phyloP scores from a whole-genome alignment of 1,284 basidiomycete genomes.

The Amylostereum areolatum region DNA sequence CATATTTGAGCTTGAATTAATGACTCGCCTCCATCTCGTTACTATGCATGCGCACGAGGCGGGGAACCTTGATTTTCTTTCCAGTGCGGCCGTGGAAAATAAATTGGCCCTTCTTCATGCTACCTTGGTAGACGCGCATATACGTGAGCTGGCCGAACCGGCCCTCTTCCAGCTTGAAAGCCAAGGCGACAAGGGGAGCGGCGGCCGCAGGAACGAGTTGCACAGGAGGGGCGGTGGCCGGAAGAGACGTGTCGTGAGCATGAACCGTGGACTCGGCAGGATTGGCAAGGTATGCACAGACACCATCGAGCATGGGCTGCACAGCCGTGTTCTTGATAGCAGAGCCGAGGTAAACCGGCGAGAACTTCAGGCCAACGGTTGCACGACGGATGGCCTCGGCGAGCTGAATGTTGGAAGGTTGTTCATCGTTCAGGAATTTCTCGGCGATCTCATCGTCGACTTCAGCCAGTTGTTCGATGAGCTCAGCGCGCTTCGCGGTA shows the following conservation, averaged over 20 bases:
- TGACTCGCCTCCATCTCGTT: constrained; percentile 94
- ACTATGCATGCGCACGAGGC: constrained; percentile 96
- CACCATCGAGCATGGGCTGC: constrained; percentile 91
- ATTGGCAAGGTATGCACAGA: constrained; percentile 93
- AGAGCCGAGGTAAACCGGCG: constrained; percentile 95
- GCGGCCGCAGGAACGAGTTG: constrained; percentile 75
- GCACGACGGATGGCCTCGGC: constrained; percentile 84
- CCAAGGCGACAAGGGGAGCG: constrained; percentile 89
- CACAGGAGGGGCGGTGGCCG: constrained; percentile 62
- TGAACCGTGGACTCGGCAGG: constrained; percentile 78
- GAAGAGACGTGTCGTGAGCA: constrained; percentile 80
- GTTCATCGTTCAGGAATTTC: constrained; percentile 83
- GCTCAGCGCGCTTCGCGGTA: constrained; percentile 79
- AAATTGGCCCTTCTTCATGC: constrained; percentile 75
- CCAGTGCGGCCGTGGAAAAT: constrained; percentile 95
- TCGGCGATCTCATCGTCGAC: constrained; percentile 95
- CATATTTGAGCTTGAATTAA: neutral
- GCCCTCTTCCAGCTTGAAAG: constrained; percentile 99
- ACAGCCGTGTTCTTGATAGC: constrained; percentile 98
- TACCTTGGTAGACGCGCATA: constrained; percentile 98
- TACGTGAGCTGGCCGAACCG: constrained; percentile 97
- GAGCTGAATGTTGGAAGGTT: constrained; percentile 71
- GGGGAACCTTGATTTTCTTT: constrained; percentile 97
- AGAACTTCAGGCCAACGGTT: constrained; percentile 87
- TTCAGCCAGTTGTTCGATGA: constrained; percentile 94